Evolutionary conservation across 2,329 filamentous ascomycete genomes (phyloP).

Genomic region (Diaporthe aspalathi): DNA sequence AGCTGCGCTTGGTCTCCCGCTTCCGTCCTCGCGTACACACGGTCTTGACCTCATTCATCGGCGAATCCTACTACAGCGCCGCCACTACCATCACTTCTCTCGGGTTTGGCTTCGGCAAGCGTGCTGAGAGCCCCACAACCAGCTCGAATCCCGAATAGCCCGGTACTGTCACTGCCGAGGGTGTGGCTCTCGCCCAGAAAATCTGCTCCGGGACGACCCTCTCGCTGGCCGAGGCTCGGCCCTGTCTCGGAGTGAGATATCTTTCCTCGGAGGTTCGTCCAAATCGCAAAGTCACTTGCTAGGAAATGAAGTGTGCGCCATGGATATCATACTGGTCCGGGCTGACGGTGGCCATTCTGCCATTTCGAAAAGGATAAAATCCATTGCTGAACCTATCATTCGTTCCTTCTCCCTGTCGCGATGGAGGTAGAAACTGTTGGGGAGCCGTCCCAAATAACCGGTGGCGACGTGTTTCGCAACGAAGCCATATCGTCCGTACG

Average conservation of each 20-base stretch:
- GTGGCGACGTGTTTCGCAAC: background rate
- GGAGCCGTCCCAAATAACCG: conserved; percentile 13
- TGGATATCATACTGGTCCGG: no score
- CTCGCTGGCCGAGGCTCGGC: conserved; percentile 37
- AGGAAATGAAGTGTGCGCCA: no score
- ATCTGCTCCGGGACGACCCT: conserved; percentile 51
- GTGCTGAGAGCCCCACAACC: conserved; percentile 39
- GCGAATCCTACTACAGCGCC: conserved; percentile 50
- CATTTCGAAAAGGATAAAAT: background rate
- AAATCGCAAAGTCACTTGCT: no score
- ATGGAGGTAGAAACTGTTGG: background rate
- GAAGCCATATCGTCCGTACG: conserved; percentile 9
- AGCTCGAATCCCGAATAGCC: conserved; percentile 48
- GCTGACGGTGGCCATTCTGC: no score
- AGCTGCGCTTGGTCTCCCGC: no score
- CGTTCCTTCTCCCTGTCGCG: conserved; percentile 5
- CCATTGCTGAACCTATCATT: background rate
- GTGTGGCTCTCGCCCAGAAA: conserved; percentile 48
- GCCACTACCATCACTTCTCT: conserved; percentile 42
- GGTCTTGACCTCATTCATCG: conserved; percentile 45
- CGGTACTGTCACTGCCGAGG: conserved; percentile 50
- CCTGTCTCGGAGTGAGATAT: no score
- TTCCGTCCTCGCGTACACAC: no score
- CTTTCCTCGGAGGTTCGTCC: no score
- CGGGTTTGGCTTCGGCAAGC: conserved; percentile 46